These are phyloP conservation scores for Neoarthrinium moseri DNA, from an alignment of 2,329 filamentous ascomycete species.

Conservation along the genomic window DNA sequence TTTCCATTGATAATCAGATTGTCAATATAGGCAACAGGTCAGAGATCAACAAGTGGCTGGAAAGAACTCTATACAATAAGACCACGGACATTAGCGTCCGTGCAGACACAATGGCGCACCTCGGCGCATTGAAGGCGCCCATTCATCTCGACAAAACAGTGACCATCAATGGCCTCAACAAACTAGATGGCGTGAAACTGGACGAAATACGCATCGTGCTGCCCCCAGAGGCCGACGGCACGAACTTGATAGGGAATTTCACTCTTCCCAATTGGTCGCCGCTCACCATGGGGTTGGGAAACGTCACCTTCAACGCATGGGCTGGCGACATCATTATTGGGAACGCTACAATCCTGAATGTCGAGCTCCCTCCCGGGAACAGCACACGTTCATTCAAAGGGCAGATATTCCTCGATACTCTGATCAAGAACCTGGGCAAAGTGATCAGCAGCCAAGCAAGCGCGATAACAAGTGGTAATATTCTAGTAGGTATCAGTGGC, in stretches of 20 bases:
- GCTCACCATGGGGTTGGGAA: conserved; percentile 20
- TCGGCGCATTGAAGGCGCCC: conserved; percentile 30
- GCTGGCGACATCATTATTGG: conserved; percentile 22
- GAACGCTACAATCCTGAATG: conserved; percentile 18
- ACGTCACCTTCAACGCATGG: conserved; percentile 28
- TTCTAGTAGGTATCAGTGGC: conserved; percentile 22
- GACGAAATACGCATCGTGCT: conserved; percentile 11
- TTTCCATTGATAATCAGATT: conserved; percentile 13
- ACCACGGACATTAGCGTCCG: conserved; percentile 9
- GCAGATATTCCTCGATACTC: conserved; percentile 18
- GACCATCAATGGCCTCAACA: conserved; percentile 16
- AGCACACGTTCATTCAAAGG: conserved; percentile 24
- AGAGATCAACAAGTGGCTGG: conserved; percentile 13
- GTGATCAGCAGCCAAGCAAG: conserved; percentile 20
- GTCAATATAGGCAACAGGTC: conserved; percentile 11
- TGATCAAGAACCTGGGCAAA: conserved; percentile 18
- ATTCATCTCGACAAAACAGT: conserved; percentile 31
- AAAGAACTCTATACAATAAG: conserved; percentile 6
- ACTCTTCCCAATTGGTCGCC: conserved; percentile 17
- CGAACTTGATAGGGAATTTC: conserved; percentile 18
- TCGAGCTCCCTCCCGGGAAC: conserved; percentile 26
- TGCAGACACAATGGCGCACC: conserved; percentile 25
- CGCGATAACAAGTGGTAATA: conserved; percentile 20
- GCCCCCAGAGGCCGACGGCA: conserved; percentile 16
- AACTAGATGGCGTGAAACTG: conserved; percentile 16